phyloP scores from a whole-genome alignment of 768 basidiomycete genomes.

The Peribolospora baueri region DNA sequence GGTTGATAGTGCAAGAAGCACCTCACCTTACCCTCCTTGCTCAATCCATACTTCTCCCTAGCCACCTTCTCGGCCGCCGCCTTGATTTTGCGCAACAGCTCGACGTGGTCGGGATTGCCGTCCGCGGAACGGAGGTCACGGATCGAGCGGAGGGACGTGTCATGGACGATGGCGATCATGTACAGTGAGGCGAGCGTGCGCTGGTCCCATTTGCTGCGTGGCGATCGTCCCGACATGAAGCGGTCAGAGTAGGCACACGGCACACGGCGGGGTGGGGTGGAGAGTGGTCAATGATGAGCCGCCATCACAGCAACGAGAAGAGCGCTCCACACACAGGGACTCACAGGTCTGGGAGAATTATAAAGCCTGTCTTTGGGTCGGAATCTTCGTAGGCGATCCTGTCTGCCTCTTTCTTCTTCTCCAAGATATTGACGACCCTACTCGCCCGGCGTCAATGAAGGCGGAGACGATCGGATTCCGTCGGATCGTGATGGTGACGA shows the following conservation, averaged over 20 bases:
- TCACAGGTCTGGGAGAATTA: conserved; percentile 65
- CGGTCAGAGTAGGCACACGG: not conserved
- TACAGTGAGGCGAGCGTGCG: conserved; percentile 53
- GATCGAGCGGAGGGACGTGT: conserved; percentile 38
- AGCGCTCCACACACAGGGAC: not conserved
- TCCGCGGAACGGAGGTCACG: conserved; percentile 35
- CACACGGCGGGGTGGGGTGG: no score
- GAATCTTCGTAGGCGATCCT: conserved; percentile 40
- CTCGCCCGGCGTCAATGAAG: not conserved
- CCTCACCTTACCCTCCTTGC: conserved; percentile 32
- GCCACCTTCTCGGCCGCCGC: conserved; percentile 31
- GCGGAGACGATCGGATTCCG: not conserved
- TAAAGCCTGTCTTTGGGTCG: conserved; percentile 30
- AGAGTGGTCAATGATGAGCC: no score
- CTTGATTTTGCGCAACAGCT: conserved; percentile 41
- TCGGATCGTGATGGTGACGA: no score
- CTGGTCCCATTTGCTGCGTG: conserved; percentile 58
- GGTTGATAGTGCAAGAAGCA: conserved; percentile 90
- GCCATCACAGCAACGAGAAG: not conserved
- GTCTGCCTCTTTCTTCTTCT: conserved; percentile 46
- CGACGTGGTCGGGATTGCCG: conserved; percentile 29
- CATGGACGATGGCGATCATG: conserved; percentile 50
- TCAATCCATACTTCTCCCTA: conserved; percentile 40
- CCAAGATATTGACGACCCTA: conserved; percentile 70
- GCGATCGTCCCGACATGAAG: not conserved